Evolutionary conservation across 352 stramenopile genomes (phyloP), one percentile per base, ranked within the genome.

Genomic region (Pythium vanterpoolii): DNA sequence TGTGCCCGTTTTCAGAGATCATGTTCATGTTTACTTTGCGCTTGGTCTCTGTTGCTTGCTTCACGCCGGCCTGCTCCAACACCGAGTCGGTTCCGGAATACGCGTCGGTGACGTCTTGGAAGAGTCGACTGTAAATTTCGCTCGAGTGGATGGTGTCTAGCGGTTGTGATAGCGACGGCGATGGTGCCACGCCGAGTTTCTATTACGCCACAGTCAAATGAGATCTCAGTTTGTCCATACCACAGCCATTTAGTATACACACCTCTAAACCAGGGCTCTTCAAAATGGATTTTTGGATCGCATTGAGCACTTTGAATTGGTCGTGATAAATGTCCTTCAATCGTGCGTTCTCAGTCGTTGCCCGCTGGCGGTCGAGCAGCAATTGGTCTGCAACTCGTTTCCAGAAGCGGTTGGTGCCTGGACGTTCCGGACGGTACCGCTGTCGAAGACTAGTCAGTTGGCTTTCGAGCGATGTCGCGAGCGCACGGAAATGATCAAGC

Each of bases 21-120:
- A 85, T 73, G 45, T 79, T 69, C 67, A 82, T 77, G 40, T 77
- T 79, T 13, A 79, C 60, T n/a, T 71, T 77, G 50, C 75, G 23
- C 44, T 61, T 50, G 54, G 42, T 34, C 19, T 73, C 48, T 53
- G 49, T 26, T 39, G 66, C 14, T 45, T 55, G 11, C 14, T 36
- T 43, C 4, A 77, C 59, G 6, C 56, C 60, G 1, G 66, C 61
- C 38, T 77, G 58, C 23, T 76, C 59, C 24, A 82, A 52, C 16
- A 82, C 59, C 21, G 39, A 55, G 28, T 76, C 65, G 31, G 66
- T 73, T 5, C 45, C 48, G 10, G 45, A 59, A 46, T 79, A 82
- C 9, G 66, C 66, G 0, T 63, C 58, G 16, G 65, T 62, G 28
- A 82, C 66, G 39, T 74, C 69, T 19, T 69, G 23, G 38, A 85